Evolutionary conservation across 2,329 filamentous ascomycete species (phyloP).

Genomic region (Penicillium sp.): DNA sequence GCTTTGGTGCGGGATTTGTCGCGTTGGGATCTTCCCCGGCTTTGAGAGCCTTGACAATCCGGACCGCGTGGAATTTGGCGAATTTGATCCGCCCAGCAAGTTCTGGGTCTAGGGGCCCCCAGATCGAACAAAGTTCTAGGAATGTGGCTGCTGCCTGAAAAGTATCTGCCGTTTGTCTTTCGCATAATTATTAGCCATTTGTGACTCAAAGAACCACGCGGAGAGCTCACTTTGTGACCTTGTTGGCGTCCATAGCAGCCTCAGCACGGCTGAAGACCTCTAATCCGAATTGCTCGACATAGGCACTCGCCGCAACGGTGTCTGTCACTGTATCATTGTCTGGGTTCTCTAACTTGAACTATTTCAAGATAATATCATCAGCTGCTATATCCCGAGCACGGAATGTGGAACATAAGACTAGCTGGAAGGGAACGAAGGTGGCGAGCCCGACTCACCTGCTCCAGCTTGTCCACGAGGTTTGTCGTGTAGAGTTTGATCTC

Average conservation of each 20-base stretch:
- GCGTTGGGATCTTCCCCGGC: slow-evolving; percentile 89
- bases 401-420: not conserved
- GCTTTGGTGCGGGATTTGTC: slow-evolving; percentile 70
- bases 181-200: not conserved
- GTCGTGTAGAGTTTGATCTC: slow-evolving; percentile 80
- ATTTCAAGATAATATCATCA: slow-evolving; percentile 11
- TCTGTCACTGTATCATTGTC: slow-evolving; percentile 81
- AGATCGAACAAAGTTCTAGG: slow-evolving; percentile 81
- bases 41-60: slow-evolving; percentile 87
- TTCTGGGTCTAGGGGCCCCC: slow-evolving; percentile 72
- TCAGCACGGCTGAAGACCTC: slow-evolving; percentile 85
- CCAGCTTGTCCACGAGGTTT: slow-evolving; percentile 84
- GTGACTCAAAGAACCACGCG: not conserved
- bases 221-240: slow-evolving; percentile 66
- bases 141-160: slow-evolving; percentile 92
- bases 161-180: slow-evolving; percentile 84
- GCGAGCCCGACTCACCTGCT: slow-evolving; percentile 56
- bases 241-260: slow-evolving; percentile 74
- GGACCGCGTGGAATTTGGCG: slow-evolving; percentile 89
- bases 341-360: slow-evolving; percentile 70
- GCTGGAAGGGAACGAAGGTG: not conserved
- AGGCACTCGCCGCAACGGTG: slow-evolving; percentile 81
- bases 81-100: slow-evolving; percentile 86
- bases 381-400: not conserved
- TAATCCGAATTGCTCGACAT: slow-evolving; percentile 89